Conservation (phyloP, 1,284 basidiomycete genomes). For the Ceratobasidium sp. region DNA sequence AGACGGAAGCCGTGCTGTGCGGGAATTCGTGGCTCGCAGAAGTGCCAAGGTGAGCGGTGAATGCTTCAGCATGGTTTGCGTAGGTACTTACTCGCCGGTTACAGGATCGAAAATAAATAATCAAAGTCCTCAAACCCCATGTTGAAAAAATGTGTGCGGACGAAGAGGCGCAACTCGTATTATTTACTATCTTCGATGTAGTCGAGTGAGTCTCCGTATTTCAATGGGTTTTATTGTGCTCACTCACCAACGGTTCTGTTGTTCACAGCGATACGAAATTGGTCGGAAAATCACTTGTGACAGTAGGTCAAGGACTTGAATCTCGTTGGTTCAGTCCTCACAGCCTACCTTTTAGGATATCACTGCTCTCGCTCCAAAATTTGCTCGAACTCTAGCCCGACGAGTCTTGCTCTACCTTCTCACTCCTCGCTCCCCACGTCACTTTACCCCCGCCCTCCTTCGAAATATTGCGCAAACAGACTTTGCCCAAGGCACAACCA, state of each 20-base stretch:
- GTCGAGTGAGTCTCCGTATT: conserved; percentile 68
- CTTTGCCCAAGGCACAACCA: conserved; percentile 66
- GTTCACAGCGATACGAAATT: conserved; percentile 81
- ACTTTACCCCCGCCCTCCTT: conserved; percentile 84
- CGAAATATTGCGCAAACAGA: conserved; percentile 74
- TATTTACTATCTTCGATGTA: conserved; percentile 86
- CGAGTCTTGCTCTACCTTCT: conserved; percentile 82
- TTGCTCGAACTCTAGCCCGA: conserved; percentile 55
- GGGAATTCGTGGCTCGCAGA: conserved; percentile 81
- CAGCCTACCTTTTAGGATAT: conserved; percentile 47
- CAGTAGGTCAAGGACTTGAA: conserved; percentile 55
- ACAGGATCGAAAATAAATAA: conserved; percentile 89
- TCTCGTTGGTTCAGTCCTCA: conserved; percentile 45
- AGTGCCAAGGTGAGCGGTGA: conserved; percentile 69
- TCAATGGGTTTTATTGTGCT: not conserved
- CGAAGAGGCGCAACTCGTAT: conserved; percentile 84
- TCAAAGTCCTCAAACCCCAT: conserved; percentile 86
- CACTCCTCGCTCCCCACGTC: conserved; percentile 75
- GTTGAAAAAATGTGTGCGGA: conserved; percentile 83
- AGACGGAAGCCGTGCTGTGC: conserved; percentile 84
- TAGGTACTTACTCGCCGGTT: not conserved
- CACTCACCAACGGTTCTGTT: conserved; percentile 35
- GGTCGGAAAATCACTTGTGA: conserved; percentile 75
- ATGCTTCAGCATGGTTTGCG: not conserved
- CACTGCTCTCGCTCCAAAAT: conserved; percentile 52